Percentiles rank a stretch among this genome's conserved stretches.
Evolutionary conservation across 257 asterid genomes (phyloP).

Genomic region (Solanum dulcamara): DNA sequence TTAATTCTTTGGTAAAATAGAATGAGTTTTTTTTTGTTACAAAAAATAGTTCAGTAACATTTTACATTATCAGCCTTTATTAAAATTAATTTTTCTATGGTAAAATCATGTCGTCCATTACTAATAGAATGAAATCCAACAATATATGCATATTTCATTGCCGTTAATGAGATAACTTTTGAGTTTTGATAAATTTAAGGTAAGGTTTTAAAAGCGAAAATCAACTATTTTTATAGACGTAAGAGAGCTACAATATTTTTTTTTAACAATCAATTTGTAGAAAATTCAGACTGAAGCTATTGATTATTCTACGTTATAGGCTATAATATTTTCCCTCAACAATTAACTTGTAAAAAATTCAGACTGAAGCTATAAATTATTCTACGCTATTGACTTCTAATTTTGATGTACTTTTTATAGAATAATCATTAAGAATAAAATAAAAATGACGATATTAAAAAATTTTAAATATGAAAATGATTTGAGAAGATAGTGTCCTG

Average conservation of each 20-base stretch:
- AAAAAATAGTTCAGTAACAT: background rate
- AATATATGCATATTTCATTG: background rate
- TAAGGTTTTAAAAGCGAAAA: background rate
- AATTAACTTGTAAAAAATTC: too few species aligned
- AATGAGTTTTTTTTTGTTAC: background rate
- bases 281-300: background rate
- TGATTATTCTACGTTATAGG: background rate
- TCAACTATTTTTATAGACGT: background rate
- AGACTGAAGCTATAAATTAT: background rate
- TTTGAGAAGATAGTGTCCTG: too few species aligned
- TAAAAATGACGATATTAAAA: background rate
- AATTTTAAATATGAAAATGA: background rate
- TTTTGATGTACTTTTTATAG: background rate
- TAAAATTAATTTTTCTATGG: too few species aligned
- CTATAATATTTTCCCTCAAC: too few species aligned
- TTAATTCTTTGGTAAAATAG: background rate
- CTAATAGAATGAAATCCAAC: background rate
- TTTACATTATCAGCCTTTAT: background rate
- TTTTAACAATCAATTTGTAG: background rate
- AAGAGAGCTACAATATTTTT: background rate
- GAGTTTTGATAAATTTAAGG: background rate
- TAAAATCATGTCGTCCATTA: too few species aligned
- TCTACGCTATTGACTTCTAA: background rate
- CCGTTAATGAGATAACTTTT: background rate
- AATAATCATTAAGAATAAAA: background rate